phyloP scores from a whole-genome alignment of 352 stramenopile species.

The Pythium grandisporangium region DNA sequence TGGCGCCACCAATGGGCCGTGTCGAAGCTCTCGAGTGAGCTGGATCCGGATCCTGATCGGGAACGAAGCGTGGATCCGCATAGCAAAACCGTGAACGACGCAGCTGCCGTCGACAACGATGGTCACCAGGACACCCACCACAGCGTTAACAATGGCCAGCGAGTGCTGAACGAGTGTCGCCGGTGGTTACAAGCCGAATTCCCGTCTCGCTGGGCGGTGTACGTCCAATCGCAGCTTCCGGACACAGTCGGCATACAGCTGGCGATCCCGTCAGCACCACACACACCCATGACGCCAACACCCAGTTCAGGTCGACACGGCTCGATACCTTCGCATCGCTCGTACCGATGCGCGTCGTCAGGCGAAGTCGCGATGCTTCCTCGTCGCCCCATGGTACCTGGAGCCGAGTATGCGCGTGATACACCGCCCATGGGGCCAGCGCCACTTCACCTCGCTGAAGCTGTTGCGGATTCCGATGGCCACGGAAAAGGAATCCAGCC shows the following conservation, averaged over 20 bases:
- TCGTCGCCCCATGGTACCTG: background rate
- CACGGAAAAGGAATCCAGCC: background rate
- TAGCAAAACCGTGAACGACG: no score
- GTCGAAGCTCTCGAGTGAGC: constrained; percentile 16
- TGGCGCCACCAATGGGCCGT: constrained; percentile 62
- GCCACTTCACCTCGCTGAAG: constrained; percentile 1
- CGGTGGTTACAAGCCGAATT: constrained; percentile 36
- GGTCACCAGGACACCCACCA: background rate
- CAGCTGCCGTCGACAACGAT: no score
- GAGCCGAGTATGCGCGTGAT: no score
- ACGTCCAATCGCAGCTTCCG: constrained; percentile 6
- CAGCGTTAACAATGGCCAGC: no score
- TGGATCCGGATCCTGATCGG: no score
- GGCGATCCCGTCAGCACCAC: background rate
- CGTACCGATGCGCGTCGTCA: no score
- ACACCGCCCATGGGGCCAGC: background rate
- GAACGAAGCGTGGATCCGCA: no score
- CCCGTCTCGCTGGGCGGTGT: constrained; percentile 26
- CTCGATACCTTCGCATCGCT: no score
- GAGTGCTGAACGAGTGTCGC: constrained; percentile 13
- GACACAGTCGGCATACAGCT: background rate
- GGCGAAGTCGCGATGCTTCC: background rate
- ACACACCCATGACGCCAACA: background rate
- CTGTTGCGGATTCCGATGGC: background rate
- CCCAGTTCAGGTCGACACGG: background rate